A percentile compares a stretch with the other conserved stretches of the same genome.
Evolutionary conservation across 495 filamentous ascomycete genomes (phyloP).

Genomic region (Glonium stellatum): DNA sequence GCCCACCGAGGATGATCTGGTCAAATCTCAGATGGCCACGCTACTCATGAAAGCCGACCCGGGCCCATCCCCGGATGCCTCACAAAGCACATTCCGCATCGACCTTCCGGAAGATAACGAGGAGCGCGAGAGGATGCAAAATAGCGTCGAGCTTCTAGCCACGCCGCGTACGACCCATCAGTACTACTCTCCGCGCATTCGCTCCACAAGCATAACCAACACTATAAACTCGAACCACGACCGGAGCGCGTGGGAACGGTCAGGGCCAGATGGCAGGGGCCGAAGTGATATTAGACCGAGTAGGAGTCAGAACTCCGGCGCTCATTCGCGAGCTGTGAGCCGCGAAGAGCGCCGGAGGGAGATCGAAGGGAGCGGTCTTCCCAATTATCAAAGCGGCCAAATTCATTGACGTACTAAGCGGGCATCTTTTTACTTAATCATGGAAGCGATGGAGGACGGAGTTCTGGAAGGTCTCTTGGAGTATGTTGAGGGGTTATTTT

Average conservation of each 20-base stretch:
- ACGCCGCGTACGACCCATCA: conserved; percentile 10
- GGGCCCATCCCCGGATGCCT: conserved; percentile 20
- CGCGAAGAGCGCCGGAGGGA: conserved; percentile 32
- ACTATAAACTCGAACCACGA: conserved; percentile 12
- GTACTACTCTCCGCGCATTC: conserved; percentile 7
- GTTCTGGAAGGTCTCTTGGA: no score
- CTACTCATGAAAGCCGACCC: conserved; percentile 28
- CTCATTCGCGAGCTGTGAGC: conserved; percentile 22
- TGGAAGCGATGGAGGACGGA: no score
- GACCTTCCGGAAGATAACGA: conserved; percentile 27
- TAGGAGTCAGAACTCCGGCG: conserved; percentile 9
- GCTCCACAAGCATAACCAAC: conserved; percentile 10
- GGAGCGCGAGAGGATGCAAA: conserved; percentile 17
- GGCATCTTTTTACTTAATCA: no score
- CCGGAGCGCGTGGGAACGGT: conserved; percentile 18
- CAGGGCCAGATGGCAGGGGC: conserved; percentile 24
- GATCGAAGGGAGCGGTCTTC: conserved; percentile 28
- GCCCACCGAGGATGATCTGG: conserved; percentile 36
- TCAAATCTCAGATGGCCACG: conserved; percentile 36
- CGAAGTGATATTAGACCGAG: conserved; percentile 16
- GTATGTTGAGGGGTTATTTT: no score
- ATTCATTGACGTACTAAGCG: no score
- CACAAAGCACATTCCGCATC: conserved; percentile 28
- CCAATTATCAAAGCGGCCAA: neutral
- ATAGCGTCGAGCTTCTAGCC: conserved; percentile 19